Percentiles rank a stretch among this genome's conserved stretches.
These are phyloP conservation scores for Glaciozyma martinii DNA, from an alignment of 768 basidiomycete genomes.

Conservation along the genomic window DNA sequence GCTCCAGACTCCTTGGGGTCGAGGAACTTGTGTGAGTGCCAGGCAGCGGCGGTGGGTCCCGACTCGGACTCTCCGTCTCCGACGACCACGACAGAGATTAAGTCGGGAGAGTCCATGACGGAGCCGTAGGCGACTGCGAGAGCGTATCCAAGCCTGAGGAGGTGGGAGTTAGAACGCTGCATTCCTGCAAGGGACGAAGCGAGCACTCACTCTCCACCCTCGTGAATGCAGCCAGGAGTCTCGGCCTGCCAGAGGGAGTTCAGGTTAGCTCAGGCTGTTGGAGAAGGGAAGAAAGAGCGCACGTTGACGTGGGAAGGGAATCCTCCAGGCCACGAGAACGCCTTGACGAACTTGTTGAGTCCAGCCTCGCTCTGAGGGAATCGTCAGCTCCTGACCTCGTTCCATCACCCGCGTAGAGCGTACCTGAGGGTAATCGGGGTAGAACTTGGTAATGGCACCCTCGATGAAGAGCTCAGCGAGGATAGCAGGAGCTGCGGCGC, in stretches of 20 bases:
- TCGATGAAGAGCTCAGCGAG: constrained; percentile 83
- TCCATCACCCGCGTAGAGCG: too few relatives aligned
- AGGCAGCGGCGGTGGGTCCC: constrained; percentile 40
- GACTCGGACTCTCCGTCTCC: constrained; percentile 67
- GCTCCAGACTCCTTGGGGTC: constrained; percentile 84
- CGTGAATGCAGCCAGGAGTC: constrained; percentile 58
- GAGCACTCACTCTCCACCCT: constrained; percentile 84
- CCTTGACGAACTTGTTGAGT: constrained; percentile 54
- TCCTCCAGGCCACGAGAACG: constrained; percentile 73
- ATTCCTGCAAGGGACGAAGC: constrained; percentile 40
- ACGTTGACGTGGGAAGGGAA: constrained; percentile 36
- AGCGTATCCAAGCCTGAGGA: too few relatives aligned
- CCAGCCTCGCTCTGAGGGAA: constrained; percentile 20
- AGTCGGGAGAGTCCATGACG: constrained; percentile 82
- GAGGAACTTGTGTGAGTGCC: constrained; percentile 67
- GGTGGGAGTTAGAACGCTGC: neutral
- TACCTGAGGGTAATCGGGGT: constrained; percentile 42
- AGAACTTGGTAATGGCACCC: constrained; percentile 51
- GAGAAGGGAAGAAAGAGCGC: neutral
- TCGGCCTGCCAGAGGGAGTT: neutral
- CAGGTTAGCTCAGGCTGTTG: neutral
- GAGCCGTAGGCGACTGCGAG: constrained; percentile 70
- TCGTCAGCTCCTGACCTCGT: too few relatives aligned
- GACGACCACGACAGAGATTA: constrained; percentile 69
- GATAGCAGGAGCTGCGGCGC: constrained; percentile 71